Evolutionary conservation across 2,329 filamentous ascomycete genomes (phyloP), one percentile per base, ranked within the genome.

Genomic region (Fragosphaeria purpurea): DNA sequence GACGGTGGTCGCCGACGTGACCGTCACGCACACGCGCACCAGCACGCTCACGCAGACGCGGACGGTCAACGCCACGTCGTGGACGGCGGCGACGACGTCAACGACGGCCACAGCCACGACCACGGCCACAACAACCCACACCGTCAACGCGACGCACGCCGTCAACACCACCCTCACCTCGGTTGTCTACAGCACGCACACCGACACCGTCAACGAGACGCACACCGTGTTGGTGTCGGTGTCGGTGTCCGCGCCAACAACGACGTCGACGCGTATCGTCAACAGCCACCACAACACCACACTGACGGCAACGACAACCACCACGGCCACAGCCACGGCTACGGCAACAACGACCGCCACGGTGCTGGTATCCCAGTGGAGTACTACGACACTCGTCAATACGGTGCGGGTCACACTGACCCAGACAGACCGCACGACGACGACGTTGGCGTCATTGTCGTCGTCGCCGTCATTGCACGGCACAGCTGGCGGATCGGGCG

Each of bases 141-240:
- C 48, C 5, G 32, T 8, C 12, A 32, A 43, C 7, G 30, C 41
- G 6, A 46, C 44, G 5, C 35, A 30, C 33, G 43, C 39, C 12
- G 7, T 13, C 5, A 40, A 52, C 22, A 22, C 10, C 11, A 45
- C 44, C 5, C 46, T 42, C 38, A 48, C 50, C 5, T 45, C 48
- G n/a, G 45, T 42, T 10, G 13, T 45, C 48, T 50, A 45, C 48
- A 12, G n/a, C n/a, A 50, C 48, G n/a, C 48, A 41, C 30, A 50
- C 48, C 6, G 41, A 41, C 40, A 43, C 33, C 1, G 44, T 43
- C 22, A 44, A 46, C n/a, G 42, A 41, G 31, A 52, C 50, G 22
- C 50, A 42, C 12, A 51, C 50, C 5, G 45, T 48, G 11, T 39
- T 11, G 3, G 47, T 49, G 22, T 10, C 42, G 5, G 30, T 33